phyloP scores from a whole-genome alignment of 495 filamentous ascomycete genomes.

The Platismatia glauca region DNA sequence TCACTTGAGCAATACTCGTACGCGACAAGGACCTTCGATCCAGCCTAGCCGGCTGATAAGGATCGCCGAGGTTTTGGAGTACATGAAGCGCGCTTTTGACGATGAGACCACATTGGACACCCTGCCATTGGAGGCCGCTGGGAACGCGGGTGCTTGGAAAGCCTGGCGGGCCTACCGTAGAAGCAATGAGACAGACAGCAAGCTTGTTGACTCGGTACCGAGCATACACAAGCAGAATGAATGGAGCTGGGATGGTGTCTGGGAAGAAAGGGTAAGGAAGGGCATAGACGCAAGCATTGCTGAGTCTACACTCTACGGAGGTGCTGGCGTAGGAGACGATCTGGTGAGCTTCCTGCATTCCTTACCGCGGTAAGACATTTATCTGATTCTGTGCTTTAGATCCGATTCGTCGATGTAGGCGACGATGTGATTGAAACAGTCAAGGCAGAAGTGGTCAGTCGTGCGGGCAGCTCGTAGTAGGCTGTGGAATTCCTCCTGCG shows the following conservation, averaged over 20 bases:
- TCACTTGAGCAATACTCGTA: conserved; percentile 19
- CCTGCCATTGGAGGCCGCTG: conserved; percentile 70
- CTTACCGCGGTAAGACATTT: conserved; percentile 10
- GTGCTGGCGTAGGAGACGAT: conserved; percentile 51
- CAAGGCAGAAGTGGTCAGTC: conserved; percentile 29
- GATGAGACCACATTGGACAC: conserved; percentile 66
- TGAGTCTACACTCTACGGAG: conserved; percentile 67
- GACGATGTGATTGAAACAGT: conserved; percentile 46
- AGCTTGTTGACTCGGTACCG: conserved; percentile 1
- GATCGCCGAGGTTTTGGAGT: conserved; percentile 59
- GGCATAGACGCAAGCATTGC: conserved; percentile 67
- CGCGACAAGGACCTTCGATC: not conserved
- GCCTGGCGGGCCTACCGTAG: conserved; percentile 68
- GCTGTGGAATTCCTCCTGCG: not conserved
- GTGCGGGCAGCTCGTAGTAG: conserved; percentile 28
- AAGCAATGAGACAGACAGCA: conserved; percentile 17
- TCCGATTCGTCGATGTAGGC: conserved; percentile 60
- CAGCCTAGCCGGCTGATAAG: conserved; percentile 22
- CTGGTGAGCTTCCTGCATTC: conserved; percentile 42
- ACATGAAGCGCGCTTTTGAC: conserved; percentile 74
- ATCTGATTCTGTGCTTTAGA: conserved; percentile 38
- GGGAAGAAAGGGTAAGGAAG: conserved; percentile 72
- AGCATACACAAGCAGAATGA: conserved; percentile 56
- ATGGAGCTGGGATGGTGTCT: conserved; percentile 96
- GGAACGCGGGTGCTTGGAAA: conserved; percentile 82